Conservation (phyloP, 176 grass and related monocot genomes). For the Oryza officinalis region DNA sequence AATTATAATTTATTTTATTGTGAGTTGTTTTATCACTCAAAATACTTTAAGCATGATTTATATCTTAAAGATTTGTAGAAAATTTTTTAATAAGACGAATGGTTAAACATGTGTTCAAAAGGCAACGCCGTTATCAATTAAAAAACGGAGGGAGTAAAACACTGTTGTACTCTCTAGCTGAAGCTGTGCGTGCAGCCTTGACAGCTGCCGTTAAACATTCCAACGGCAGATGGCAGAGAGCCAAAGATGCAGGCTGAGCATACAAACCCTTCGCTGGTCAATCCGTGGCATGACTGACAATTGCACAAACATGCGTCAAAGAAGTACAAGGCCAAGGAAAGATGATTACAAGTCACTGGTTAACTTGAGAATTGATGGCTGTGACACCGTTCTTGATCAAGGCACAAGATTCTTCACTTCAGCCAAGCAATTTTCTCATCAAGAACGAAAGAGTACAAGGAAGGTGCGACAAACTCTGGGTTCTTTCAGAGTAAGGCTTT, state of each 20-base stretch:
- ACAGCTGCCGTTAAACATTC: neutral
- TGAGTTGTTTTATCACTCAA: too few species aligned
- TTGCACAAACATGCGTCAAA: too few species aligned
- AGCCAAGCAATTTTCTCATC: neutral
- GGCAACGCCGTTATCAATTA: too few species aligned
- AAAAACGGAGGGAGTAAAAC: too few species aligned
- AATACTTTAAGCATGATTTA: too few species aligned
- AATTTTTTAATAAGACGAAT: too few species aligned
- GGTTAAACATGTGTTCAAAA: too few species aligned
- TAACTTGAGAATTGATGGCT: neutral
- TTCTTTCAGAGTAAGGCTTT: neutral
- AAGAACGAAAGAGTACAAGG: neutral
- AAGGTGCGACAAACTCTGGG: neutral
- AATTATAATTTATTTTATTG: too few species aligned
- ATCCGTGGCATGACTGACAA: neutral
- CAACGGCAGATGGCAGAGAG: neutral
- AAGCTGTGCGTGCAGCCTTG: neutral
- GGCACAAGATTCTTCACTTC: neutral
- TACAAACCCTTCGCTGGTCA: neutral
- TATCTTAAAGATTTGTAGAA: too few species aligned
- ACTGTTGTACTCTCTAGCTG: neutral
- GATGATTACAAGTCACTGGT: neutral
- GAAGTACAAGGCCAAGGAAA: neutral
- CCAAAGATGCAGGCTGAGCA: neutral
- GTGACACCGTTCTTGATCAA: neutral